Conservation (phyloP, 2,329 filamentous ascomycete genomes). For the Talaromyces piceae region DNA sequence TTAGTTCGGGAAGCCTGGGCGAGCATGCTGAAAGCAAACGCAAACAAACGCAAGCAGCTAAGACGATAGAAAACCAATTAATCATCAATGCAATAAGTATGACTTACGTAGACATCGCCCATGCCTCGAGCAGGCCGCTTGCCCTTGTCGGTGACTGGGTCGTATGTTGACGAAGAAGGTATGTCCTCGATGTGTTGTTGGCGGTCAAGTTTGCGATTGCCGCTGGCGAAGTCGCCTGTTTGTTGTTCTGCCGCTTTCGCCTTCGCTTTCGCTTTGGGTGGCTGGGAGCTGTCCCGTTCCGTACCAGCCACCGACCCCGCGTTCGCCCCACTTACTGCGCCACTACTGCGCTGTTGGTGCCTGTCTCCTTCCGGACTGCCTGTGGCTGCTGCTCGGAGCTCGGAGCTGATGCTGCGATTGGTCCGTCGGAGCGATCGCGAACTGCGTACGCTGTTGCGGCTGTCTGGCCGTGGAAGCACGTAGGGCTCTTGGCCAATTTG, state of each 20-base stretch:
- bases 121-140: constrained; percentile 78
- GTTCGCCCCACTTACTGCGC: constrained; percentile 3
- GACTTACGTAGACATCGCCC: constrained; percentile 88
- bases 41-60: constrained; percentile 18
- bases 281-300: constrained; percentile 17
- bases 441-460: constrained; percentile 39
- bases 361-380: background rate
- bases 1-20: constrained; percentile 11
- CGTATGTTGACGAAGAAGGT: constrained; percentile 51
- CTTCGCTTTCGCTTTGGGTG: too few species aligned
- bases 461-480: constrained; percentile 27
- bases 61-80: constrained; percentile 10
- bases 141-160: constrained; percentile 78
- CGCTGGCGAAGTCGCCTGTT: constrained; percentile 12
- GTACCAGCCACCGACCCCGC: constrained; percentile 6
- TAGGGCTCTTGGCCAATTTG: constrained; percentile 24
- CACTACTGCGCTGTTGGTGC: constrained; percentile 2
- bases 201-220: constrained; percentile 8
- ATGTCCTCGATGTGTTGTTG: constrained; percentile 32
- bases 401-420: constrained; percentile 62
- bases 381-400: constrained; percentile 50
- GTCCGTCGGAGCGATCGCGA: constrained; percentile 66
- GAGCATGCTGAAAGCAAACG: constrained; percentile 14
- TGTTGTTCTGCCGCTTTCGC: constrained; percentile 8
- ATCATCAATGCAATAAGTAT: constrained; percentile 15